Base-by-base conservation (phyloP, 176 grass and related monocot species). In the Tuctoria greenei region DNA sequence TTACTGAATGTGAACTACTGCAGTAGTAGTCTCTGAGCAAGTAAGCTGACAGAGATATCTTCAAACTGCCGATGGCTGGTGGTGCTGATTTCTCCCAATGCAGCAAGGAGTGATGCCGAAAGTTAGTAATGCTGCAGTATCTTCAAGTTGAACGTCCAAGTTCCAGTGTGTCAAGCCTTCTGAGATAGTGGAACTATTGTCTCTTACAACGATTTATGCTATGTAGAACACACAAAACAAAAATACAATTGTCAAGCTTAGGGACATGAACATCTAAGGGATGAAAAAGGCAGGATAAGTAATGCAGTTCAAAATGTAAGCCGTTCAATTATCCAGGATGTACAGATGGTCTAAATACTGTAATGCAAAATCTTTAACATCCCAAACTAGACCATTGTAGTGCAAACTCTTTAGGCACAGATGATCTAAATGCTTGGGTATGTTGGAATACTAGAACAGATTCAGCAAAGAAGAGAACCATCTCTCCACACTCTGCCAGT, bases 361-460 rank as follows among this genome's bases (percentile, higher is more conserved):
- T 13, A 44, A 12, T 42, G 20, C 4, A 24, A 54, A 54, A 54
- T 54, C 8, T 25, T 50, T 24, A 25, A 3, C 49, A 37, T 45
- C 60, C 20, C 50, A 64, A 64, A 35, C 11, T 65, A 77, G 20
- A 65, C 15, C 26, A 14, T 54, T 18, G 24, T 58, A 57, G 49
- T 7, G 6, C 8, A 66, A 64, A 65, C 56, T 11, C 46, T 65
- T 47, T 6, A 50, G 60, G 60, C 38, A 31, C 18, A 51, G 36
- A 76, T 37, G 31, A 37, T 37, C 5, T 38, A 56, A 55, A 42
- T 20, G 37, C 34, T 69, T 66, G 83, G 34, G 59, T 83, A 46
- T 66, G 64, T 2, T 31, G 31, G 26, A 76, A 49, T 73, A 68
- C 74, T 80, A 86, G 42, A 50, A 42, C 37, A 86, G 31, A 76